phyloP scores from a whole-genome alignment of 106 monocot species.

The Phalaenopsis equestris region DNA sequence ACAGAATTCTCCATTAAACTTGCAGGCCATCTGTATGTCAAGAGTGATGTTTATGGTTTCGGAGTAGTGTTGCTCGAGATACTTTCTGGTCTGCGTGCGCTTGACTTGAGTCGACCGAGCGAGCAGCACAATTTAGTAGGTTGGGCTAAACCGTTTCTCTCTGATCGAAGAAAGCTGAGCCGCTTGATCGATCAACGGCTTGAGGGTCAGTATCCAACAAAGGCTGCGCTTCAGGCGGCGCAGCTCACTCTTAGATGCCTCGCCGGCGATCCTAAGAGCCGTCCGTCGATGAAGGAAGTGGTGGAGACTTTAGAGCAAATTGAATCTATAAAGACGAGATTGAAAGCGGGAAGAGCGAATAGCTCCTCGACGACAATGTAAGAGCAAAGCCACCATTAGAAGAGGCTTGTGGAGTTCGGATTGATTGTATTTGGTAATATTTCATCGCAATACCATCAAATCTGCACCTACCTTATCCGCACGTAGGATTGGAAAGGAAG shows the following conservation, averaged over 20 bases:
- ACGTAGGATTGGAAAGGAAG: too few species aligned
- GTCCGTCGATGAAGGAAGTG: constrained; percentile 66
- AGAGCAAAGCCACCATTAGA: background rate
- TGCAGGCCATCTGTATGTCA: constrained; percentile 64
- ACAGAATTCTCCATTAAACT: background rate
- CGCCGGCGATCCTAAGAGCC: constrained; percentile 39
- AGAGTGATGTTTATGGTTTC: constrained; percentile 82
- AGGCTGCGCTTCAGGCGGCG: constrained; percentile 41
- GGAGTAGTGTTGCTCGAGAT: constrained; percentile 73
- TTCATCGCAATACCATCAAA: too few species aligned
- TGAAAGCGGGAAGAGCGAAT: background rate
- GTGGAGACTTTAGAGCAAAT: constrained; percentile 40
- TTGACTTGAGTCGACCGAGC: constrained; percentile 38
- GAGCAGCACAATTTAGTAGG: constrained; percentile 48
- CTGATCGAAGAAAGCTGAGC: constrained; percentile 34
- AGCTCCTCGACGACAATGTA: background rate
- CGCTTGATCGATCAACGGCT: constrained; percentile 51
- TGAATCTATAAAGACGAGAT: constrained; percentile 16
- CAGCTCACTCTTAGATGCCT: constrained; percentile 44
- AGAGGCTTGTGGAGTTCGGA: background rate
- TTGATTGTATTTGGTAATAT: background rate
- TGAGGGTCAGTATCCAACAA: constrained; percentile 45
- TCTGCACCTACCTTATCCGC: too few species aligned
- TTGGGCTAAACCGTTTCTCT: constrained; percentile 45
- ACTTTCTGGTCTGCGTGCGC: constrained; percentile 45